phyloP scores from a whole-genome alignment of 2,329 filamentous ascomycete genomes.

The Fusarium solani-melongenae region DNA sequence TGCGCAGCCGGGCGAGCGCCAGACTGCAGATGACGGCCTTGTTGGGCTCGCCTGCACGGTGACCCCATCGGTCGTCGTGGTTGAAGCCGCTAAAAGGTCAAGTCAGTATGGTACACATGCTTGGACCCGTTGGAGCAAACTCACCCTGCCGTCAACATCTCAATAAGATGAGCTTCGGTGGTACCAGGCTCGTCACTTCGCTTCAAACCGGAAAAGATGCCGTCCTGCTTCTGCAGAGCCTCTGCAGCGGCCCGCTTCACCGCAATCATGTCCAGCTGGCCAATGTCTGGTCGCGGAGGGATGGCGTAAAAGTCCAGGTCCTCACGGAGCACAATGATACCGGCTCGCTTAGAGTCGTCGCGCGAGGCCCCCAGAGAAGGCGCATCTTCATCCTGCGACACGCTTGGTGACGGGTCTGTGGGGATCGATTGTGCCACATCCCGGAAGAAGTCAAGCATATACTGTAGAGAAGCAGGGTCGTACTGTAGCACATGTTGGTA shows the following conservation, averaged over 20 bases:
- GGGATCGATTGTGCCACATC: slow-evolving; percentile 97
- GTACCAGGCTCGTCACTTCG: slow-evolving; percentile 96
- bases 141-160: slow-evolving; percentile 98
- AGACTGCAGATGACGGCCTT: slow-evolving; percentile 99
- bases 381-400: slow-evolving; percentile 70
- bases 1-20: slow-evolving; percentile 90
- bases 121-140: slow-evolving; percentile 46
- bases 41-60: slow-evolving; percentile 96
- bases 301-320: slow-evolving; percentile 98
- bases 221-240: slow-evolving; percentile 87
- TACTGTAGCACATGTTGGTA: slow-evolving; percentile 70
- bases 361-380: slow-evolving; percentile 74
- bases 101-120: not conserved
- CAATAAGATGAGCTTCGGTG: slow-evolving; percentile 97
- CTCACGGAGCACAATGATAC: slow-evolving; percentile 96
- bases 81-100: slow-evolving; percentile 84
- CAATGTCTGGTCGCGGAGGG: slow-evolving; percentile 85
- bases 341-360: slow-evolving; percentile 90
- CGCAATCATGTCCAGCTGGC: slow-evolving; percentile 90
- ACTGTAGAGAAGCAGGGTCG: slow-evolving; percentile 94
- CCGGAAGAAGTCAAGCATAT: slow-evolving; percentile 99
- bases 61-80: slow-evolving; percentile 94
- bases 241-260: slow-evolving; percentile 92
- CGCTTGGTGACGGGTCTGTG: slow-evolving; percentile 73
- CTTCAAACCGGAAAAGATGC: slow-evolving; percentile 95